Percentiles rank a stretch among this genome's conserved stretches.
Evolutionary conservation across 2,329 filamentous ascomycete species (phyloP).

Genomic region (Microdochium bolleyi): DNA sequence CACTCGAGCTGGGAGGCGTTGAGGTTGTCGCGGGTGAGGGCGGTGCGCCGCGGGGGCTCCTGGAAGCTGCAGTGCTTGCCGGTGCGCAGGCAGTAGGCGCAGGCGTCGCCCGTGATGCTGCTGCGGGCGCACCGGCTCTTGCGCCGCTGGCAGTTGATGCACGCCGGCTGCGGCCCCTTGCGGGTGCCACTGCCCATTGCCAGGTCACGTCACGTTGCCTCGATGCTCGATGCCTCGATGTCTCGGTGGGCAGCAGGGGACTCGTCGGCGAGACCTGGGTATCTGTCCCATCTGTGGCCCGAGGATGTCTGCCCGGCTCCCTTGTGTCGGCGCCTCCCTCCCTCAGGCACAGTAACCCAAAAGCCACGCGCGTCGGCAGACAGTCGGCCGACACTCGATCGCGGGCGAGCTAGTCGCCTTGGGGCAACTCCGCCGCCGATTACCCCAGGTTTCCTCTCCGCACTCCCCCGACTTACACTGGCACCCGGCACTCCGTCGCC

Average conservation of each 20-base stretch:
- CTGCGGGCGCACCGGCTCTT: constrained; percentile 11
- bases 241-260: no score
- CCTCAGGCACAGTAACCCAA: no score
- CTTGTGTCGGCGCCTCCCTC: no score
- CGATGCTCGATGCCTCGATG: no score
- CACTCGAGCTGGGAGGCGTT: constrained; percentile 20
- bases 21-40: constrained; percentile 25
- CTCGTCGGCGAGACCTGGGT: no score
- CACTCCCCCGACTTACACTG: neutral
- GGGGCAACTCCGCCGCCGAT: neutral
- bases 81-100: constrained; percentile 18
- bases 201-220: no score
- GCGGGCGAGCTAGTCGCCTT: neutral
- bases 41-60: constrained; percentile 22
- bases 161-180: no score
- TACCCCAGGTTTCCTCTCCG: neutral
- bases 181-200: no score
- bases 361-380: no score
- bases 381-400: neutral
- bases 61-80: constrained; percentile 23
- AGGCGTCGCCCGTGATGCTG: constrained; percentile 8
- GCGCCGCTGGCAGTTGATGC: constrained; percentile 12
- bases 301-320: no score
- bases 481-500: no score
- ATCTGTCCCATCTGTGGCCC: no score